Base-by-base conservation (phyloP, 75 land plant genomes). In the Gnetum montanum region DNA sequence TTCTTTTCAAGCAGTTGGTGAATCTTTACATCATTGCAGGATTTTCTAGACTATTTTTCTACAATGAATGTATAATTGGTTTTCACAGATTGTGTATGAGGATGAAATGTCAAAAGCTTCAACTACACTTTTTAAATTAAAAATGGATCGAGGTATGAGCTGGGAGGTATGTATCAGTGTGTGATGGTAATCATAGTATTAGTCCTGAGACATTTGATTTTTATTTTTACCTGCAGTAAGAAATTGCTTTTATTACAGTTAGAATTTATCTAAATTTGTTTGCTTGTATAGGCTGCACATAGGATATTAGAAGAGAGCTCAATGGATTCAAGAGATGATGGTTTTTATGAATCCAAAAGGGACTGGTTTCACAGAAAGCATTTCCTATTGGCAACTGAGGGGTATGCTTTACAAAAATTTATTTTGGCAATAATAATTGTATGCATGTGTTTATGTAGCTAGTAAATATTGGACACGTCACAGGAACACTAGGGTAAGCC, bases 331-430 rank as follows among this genome's bases (percentile, higher is more conserved):
- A 10, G 46, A 3, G 64, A 64, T 60, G 78, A 79, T 81, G 94
- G 97, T 11, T 83, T 92, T 49, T 92, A 84, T 70, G 89, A 88
- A 65, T 88, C 97, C 16, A 84, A 52, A 53, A 56, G 97, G 61
- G 94, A 92, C 68, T 92, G 97, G 97, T 64, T 84, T 72, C 93
- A 93, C 38, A 78, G 85, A 58, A 68, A 72, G 45, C 97, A 92
- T 34, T 76, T 67, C 46, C 47, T 88, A n/a, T 62, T 92, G 43
- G 97, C 97, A 30, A 55, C 70, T 62, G 86, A 88, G 63, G 62
- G 83, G 97, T 92, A 74, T 57, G 48, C 28, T 36, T 46, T n/a
- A n/a, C n/a, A n/a, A n/a, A n/a, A n/a, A n/a, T n/a, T n/a, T n/a
- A n/a, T n/a, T n/a, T n/a, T n/a, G n/a, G n/a, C n/a, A n/a, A n/a